These are phyloP conservation scores for Lineolata rhizophorae DNA, from an alignment of 495 filamentous ascomycete genomes.

Conservation along the genomic window DNA sequence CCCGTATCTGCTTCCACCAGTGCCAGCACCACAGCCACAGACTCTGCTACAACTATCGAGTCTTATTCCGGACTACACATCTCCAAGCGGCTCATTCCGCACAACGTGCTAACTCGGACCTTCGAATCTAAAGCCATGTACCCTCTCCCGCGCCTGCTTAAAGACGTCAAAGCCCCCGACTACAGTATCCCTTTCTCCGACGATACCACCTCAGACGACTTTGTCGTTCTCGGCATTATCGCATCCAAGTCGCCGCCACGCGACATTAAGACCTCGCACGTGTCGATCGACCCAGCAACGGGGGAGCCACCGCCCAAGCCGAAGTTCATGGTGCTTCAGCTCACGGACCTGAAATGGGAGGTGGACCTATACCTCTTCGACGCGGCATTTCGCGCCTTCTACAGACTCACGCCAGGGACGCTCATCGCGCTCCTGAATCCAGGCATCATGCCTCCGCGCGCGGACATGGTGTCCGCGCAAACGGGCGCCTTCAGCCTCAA, in stretches of 20 bases:
- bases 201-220: conserved; percentile 56
- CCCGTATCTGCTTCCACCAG: no score
- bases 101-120: conserved; percentile 51
- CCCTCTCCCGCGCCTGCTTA: conserved; percentile 61
- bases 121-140: conserved; percentile 56
- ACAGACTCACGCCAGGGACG: conserved; percentile 69
- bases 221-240: conserved; percentile 69
- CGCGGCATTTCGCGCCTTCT: conserved; percentile 72
- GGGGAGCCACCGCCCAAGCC: conserved; percentile 12
- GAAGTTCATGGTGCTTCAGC: conserved; percentile 78
- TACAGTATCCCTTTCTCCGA: conserved; percentile 42
- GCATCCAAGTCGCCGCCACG: conserved; percentile 68
- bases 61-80: conserved; percentile 71
- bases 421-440: conserved; percentile 90
- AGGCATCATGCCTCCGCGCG: conserved; percentile 65
- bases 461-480: conserved; percentile 23
- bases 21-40: no score
- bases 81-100: conserved; percentile 66
- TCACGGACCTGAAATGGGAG: conserved; percentile 81
- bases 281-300: conserved; percentile 14
- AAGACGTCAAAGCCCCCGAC: conserved; percentile 57
- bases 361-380: conserved; percentile 84
- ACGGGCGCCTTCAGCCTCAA: conserved; percentile 68
- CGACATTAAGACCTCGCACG: conserved; percentile 22
- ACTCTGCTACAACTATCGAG: conserved; percentile 32